A percentile compares a stretch with the other conserved stretches of the same genome.
phyloP scores from a whole-genome alignment of 2,329 filamentous ascomycete species.

The Trichophyton rubrum region DNA sequence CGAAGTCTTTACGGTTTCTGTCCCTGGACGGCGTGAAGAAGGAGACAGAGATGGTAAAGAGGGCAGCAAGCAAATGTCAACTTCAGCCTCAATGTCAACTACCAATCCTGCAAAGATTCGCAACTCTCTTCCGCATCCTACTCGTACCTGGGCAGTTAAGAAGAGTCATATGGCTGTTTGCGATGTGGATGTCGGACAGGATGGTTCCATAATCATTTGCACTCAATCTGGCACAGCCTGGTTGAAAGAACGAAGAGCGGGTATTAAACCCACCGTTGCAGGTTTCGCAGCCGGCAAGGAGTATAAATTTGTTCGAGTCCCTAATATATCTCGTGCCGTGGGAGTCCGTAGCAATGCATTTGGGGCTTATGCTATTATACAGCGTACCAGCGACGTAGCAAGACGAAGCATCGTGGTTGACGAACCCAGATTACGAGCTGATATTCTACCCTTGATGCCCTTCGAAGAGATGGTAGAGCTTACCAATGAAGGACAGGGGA shows the following conservation, averaged over 20 bases:
- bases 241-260: conserved; percentile 64
- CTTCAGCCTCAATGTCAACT: conserved; percentile 56
- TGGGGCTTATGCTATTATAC: conserved; percentile 77
- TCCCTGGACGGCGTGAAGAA: conserved; percentile 54
- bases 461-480: conserved; percentile 44
- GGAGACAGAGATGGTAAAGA: background rate
- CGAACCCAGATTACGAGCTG: conserved; percentile 58
- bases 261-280: conserved; percentile 28
- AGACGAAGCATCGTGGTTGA: conserved; percentile 56
- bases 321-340: conserved; percentile 72
- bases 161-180: conserved; percentile 73
- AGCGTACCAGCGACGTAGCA: conserved; percentile 73
- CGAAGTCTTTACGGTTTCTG: conserved; percentile 73
- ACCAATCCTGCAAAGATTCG: conserved; percentile 88
- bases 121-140: conserved; percentile 62
- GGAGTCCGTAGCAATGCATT: conserved; percentile 78
- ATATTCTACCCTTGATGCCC: conserved; percentile 57
- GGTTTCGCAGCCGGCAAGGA: conserved; percentile 59
- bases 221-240: conserved; percentile 89
- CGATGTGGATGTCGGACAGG: conserved; percentile 79
- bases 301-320: conserved; percentile 88
- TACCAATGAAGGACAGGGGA: conserved; percentile 10
- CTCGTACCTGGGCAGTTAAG: conserved; percentile 76
- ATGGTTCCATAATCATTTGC: conserved; percentile 88
- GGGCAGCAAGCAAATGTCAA: conserved; percentile 20